phyloP scores from a whole-genome alignment of 1,284 basidiomycete species.

The Malassezia equina region DNA sequence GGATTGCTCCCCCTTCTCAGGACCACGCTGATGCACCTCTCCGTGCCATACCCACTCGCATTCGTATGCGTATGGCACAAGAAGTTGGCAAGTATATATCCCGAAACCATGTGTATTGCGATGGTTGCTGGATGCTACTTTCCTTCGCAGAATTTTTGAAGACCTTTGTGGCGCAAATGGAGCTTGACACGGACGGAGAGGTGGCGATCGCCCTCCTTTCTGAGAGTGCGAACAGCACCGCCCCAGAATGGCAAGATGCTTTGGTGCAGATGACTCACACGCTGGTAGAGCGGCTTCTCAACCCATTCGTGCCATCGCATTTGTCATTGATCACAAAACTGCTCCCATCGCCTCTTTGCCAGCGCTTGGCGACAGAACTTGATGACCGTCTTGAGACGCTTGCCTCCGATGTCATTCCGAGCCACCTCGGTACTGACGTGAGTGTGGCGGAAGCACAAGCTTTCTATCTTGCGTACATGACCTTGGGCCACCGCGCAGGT shows the following conservation, averaged over 20 bases:
- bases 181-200: background rate
- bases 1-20: background rate
- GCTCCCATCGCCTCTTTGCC: background rate
- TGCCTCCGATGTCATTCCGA: background rate
- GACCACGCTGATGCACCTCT: background rate
- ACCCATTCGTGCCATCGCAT: background rate
- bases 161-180: background rate
- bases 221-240: background rate
- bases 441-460: background rate
- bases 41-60: background rate
- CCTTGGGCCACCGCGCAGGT: background rate
- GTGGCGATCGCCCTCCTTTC: background rate
- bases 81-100: constrained; percentile 1
- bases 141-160: background rate
- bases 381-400: background rate
- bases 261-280: background rate
- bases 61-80: constrained; percentile 1
- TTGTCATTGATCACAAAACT: background rate
- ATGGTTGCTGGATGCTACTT: background rate
- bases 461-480: constrained; percentile 10
- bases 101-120: background rate
- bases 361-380: background rate
- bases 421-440: background rate
- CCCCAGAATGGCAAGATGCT: background rate
- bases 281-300: background rate